A percentile compares a stretch with the other conserved stretches of the same genome.
Evolutionary conservation across 192 early-diverging fungal species (phyloP).

Genomic region (Thoreauomyces humboldtii): DNA sequence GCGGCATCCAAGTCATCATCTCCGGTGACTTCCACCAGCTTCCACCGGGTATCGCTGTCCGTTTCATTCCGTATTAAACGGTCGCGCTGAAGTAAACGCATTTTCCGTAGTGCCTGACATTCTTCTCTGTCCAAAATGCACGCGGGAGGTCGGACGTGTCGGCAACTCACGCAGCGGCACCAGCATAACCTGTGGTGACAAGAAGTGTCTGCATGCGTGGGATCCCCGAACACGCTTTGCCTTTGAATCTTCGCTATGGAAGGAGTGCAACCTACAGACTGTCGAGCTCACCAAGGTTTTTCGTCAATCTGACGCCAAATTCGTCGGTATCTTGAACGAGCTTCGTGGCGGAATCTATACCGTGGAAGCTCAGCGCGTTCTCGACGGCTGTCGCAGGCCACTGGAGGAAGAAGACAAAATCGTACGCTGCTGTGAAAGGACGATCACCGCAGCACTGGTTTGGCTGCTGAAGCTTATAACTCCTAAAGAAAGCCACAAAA

Average conservation of each 20-base stretch:
- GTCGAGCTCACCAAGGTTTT: conserved; percentile 71
- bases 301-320: conserved; percentile 75
- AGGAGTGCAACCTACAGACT: conserved; percentile 26
- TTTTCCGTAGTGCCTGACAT: conserved; percentile 26
- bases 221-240: conserved; percentile 6
- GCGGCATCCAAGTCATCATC: conserved; percentile 44
- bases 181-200: background rate
- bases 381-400: conserved; percentile 47
- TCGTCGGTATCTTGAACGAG: conserved; percentile 83
- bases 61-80: background rate
- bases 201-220: background rate
- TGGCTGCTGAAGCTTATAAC: no score
- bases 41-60: no score
- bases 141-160: background rate
- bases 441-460: conserved; percentile 47
- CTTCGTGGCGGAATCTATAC: conserved; percentile 72
- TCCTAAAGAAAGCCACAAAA: conserved; percentile 52
- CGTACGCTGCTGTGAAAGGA: no score
- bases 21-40: conserved; percentile 51
- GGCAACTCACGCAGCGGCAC: background rate
- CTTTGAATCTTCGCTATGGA: conserved; percentile 9
- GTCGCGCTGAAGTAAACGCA: background rate
- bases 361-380: conserved; percentile 39
- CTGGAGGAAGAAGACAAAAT: conserved; percentile 27
- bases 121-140: conserved; percentile 16